These are phyloP conservation scores for Narthecium ossifragum DNA, from an alignment of 106 monocot species.

Conservation along the genomic window DNA sequence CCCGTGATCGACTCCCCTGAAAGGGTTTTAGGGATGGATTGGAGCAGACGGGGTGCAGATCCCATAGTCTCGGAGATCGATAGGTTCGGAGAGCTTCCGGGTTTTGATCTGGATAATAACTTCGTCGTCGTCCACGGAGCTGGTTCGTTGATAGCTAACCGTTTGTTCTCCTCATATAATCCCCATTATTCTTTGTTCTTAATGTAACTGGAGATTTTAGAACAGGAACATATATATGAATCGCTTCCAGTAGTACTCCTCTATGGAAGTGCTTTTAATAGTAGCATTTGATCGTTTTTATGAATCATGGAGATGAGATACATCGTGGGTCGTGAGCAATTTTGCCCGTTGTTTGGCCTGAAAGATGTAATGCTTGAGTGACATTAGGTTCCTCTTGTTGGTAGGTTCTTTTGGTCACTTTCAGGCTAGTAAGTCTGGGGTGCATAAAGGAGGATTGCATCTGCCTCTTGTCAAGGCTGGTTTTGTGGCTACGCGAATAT, in stretches of 20 bases:
- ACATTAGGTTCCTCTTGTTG: too few relatives aligned
- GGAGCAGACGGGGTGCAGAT: slow-evolving; percentile 48
- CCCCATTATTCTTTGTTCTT: too few relatives aligned
- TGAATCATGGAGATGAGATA: too few relatives aligned
- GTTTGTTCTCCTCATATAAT: too few relatives aligned
- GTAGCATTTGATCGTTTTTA: too few relatives aligned
- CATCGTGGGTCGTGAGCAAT: too few relatives aligned
- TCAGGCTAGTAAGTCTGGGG: slow-evolving; percentile 92
- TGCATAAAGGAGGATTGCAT: slow-evolving; percentile 88
- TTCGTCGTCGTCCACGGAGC: slow-evolving; percentile 88
- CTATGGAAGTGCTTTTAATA: too few relatives aligned
- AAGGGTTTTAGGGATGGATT: slow-evolving; percentile 55
- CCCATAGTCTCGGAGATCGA: slow-evolving; percentile 10
- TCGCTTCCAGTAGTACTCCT: too few relatives aligned
- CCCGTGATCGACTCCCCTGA: not conserved
- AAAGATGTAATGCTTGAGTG: too few relatives aligned
- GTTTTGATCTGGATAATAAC: slow-evolving; percentile 25
- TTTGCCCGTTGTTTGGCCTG: too few relatives aligned
- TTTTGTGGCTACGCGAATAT: slow-evolving; percentile 96
- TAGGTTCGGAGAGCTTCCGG: slow-evolving; percentile 10
- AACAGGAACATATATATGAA: too few relatives aligned
- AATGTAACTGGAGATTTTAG: too few relatives aligned
- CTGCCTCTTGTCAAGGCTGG: slow-evolving; percentile 85
- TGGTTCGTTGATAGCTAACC: slow-evolving; percentile 32
- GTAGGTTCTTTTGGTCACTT: slow-evolving; percentile 98